These are phyloP conservation scores for Neonectria hederae DNA, from an alignment of 2,329 filamentous ascomycete genomes.

Conservation along the genomic window DNA sequence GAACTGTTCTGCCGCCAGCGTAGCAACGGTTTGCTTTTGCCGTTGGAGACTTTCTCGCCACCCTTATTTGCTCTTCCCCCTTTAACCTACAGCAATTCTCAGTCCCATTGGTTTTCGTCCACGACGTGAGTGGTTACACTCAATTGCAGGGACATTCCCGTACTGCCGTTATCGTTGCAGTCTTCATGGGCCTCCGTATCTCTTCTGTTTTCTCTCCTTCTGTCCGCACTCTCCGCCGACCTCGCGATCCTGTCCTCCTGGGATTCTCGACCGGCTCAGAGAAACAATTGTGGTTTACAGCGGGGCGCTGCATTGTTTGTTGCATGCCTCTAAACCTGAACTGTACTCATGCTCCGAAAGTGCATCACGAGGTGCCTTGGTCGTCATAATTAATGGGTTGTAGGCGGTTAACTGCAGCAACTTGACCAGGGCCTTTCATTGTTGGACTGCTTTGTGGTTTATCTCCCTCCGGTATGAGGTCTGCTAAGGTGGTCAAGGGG, in stretches of 20 bases:
- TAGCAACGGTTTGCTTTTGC: not conserved
- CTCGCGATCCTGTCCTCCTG: not conserved
- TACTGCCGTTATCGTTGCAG: conserved; percentile 9
- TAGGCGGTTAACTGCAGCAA: not conserved
- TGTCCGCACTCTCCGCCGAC: not conserved
- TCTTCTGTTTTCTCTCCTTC: not conserved
- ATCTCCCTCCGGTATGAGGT: not conserved
- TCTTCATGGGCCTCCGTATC: not conserved
- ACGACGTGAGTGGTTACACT: not conserved
- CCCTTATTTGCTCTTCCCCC: no score
- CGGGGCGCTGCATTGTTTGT: not conserved
- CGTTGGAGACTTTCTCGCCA: not conserved
- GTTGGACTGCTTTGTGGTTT: not conserved
- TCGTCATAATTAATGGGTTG: not conserved
- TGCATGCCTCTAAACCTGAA: conserved; percentile 1
- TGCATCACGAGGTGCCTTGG: not conserved
- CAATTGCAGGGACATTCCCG: not conserved
- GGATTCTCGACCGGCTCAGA: not conserved
- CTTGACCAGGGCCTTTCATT: not conserved
- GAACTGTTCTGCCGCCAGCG: not conserved
- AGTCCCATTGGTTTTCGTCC: not conserved
- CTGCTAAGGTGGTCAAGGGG: not conserved
- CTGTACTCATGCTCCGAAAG: conserved; percentile 1
- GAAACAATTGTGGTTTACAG: not conserved
- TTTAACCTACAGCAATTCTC: not conserved